These are phyloP conservation scores for Tuber indicum DNA, from an alignment of 495 filamentous ascomycete species.

Conservation along the genomic window DNA sequence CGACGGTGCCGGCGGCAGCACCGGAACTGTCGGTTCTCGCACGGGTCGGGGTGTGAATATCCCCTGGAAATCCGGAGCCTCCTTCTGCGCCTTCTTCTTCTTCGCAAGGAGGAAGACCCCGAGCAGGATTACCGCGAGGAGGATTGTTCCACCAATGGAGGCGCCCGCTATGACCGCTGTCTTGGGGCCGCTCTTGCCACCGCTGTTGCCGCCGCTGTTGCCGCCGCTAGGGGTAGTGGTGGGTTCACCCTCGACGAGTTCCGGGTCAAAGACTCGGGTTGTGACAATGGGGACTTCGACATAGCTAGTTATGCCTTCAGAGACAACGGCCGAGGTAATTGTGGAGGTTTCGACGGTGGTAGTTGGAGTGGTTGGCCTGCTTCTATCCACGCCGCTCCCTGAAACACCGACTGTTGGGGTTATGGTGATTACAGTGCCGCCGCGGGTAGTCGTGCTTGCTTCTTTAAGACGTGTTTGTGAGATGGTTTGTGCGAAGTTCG, in stretches of 20 bases:
- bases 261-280: background rate
- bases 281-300: background rate
- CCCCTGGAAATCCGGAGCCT: background rate
- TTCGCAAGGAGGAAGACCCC: background rate
- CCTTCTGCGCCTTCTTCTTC: background rate
- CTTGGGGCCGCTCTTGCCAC: background rate
- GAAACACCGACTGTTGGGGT: background rate
- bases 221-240: background rate
- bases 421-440: background rate
- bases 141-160: background rate
- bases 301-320: background rate
- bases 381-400: background rate
- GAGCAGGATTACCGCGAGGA: background rate
- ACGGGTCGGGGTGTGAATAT: background rate
- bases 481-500: background rate
- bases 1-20: background rate
- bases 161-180: background rate
- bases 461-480: background rate
- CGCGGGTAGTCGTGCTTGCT: background rate
- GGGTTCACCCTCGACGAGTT: background rate
- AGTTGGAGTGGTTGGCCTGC: background rate
- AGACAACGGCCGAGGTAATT: background rate
- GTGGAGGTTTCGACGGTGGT: background rate
- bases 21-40: background rate
- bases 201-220: background rate